A percentile compares a stretch with the other conserved stretches of the same genome.
Evolutionary conservation across 306 rosid species (phyloP).

Genomic region (Medicago truncatula): MtrunA17r5.0-ANR NC_053046.1:41449001-41449500

Average conservation of each 20-base stretch:
- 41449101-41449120: constrained; percentile 13
- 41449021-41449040: not conserved
- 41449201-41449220: constrained; percentile 16
- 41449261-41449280: not conserved
- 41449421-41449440: too few relatives aligned
- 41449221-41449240: constrained; percentile 16
- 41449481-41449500: too few relatives aligned
- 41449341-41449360: constrained; percentile 6
- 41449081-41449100: constrained; percentile 23
- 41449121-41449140: constrained; percentile 25
- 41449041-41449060: constrained; percentile 24
- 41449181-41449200: constrained; percentile 29
- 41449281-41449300: constrained; percentile 13
- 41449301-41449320: constrained; percentile 2
- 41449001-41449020: constrained; percentile 2
- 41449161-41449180: constrained; percentile 19
- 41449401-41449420: too few relatives aligned
- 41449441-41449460: too few relatives aligned
- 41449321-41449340: not conserved
- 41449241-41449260: constrained; percentile 29
- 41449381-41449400: too few relatives aligned
- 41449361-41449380: constrained; percentile 5
- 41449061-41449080: constrained; percentile 26
- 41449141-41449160: constrained; percentile 23
- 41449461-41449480: too few relatives aligned